Percentiles rank a stretch among this genome's conserved stretches.
These are phyloP conservation scores for Saccharomycopsis sp. DNA, from an alignment of 805 yeast species.

Conservation along the genomic window DNA sequence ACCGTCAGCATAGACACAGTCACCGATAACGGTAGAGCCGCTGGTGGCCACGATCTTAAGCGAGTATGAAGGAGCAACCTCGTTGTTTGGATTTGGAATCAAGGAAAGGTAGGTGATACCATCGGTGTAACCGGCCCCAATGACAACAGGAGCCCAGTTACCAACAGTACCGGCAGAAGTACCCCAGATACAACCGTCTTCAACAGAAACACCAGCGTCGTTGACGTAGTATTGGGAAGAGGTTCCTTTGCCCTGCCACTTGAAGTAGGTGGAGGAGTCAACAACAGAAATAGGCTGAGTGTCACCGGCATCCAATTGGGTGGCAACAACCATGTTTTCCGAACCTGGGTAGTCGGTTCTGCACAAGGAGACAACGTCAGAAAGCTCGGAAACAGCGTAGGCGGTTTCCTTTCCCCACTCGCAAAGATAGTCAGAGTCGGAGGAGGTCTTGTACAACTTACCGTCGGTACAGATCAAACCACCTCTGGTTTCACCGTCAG, in stretches of 20 bases:
- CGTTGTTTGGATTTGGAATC: slow-evolving; percentile 75
- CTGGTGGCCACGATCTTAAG: slow-evolving; percentile 71
- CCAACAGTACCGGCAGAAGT: slow-evolving; percentile 71
- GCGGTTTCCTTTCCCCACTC: slow-evolving; percentile 67
- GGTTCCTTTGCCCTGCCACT: slow-evolving; percentile 74
- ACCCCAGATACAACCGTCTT: slow-evolving; percentile 97
- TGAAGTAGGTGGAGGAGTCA: slow-evolving; percentile 67
- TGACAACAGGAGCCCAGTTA: slow-evolving; percentile 86
- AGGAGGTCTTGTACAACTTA: slow-evolving; percentile 74
- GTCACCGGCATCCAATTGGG: slow-evolving; percentile 66
- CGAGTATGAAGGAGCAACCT: slow-evolving; percentile 48
- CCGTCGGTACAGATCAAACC: slow-evolving; percentile 85
- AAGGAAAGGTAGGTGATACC: slow-evolving; percentile 62
- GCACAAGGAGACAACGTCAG: slow-evolving; percentile 76
- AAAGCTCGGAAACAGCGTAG: slow-evolving; percentile 47
- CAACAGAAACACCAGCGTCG: slow-evolving; percentile 86
- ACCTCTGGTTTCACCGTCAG: slow-evolving; percentile 86
- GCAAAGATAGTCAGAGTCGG: slow-evolving; percentile 64
- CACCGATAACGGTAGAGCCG: slow-evolving; percentile 51
- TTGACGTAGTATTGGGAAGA: slow-evolving; percentile 97
- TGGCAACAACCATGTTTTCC: slow-evolving; percentile 96
- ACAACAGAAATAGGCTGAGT: slow-evolving; percentile 69
- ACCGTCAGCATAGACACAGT: slow-evolving; percentile 78
- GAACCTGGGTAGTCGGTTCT: slow-evolving; percentile 99
- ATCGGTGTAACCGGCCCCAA: slow-evolving; percentile 66